phyloP scores from a whole-genome alignment of 1,284 basidiomycete species.

The Ganoderma sinense region DNA sequence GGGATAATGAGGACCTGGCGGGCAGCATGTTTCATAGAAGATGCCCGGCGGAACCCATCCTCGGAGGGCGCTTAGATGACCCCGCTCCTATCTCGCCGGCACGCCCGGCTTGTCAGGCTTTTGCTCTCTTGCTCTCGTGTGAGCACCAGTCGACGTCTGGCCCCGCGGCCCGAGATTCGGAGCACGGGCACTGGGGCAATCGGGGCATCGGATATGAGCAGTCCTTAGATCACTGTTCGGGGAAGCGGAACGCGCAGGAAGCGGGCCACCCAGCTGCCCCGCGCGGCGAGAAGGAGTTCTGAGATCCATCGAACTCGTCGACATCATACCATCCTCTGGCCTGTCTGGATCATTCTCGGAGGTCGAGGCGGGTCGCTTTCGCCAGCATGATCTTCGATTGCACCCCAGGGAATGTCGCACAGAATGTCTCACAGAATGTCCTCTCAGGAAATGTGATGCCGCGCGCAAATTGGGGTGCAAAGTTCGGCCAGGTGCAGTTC shows the following conservation, averaged over 20 bases:
- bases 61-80: not conserved
- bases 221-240: not conserved
- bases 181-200: not conserved
- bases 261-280: not conserved
- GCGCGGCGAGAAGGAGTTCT: not conserved
- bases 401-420: constrained; percentile 21
- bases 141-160: not conserved
- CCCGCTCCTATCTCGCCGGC: not conserved
- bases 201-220: not conserved
- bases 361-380: constrained; percentile 27
- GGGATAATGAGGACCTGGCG: constrained; percentile 8
- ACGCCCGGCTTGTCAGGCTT: not conserved
- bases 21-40: constrained; percentile 5
- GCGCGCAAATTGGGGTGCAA: constrained; percentile 24
- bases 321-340: constrained; percentile 5
- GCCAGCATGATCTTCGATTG: constrained; percentile 26
- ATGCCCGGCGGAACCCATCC: not conserved
- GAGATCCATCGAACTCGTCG: constrained; percentile 1
- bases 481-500: constrained; percentile 17
- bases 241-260: not conserved
- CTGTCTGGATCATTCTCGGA: constrained; percentile 30
- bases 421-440: constrained; percentile 13
- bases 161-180: not conserved
- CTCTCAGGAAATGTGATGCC: constrained; percentile 17
- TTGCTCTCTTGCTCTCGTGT: not conserved